Base-by-base conservation (phyloP, 345 rosid species). In the Lepidium aucheri region DNA sequence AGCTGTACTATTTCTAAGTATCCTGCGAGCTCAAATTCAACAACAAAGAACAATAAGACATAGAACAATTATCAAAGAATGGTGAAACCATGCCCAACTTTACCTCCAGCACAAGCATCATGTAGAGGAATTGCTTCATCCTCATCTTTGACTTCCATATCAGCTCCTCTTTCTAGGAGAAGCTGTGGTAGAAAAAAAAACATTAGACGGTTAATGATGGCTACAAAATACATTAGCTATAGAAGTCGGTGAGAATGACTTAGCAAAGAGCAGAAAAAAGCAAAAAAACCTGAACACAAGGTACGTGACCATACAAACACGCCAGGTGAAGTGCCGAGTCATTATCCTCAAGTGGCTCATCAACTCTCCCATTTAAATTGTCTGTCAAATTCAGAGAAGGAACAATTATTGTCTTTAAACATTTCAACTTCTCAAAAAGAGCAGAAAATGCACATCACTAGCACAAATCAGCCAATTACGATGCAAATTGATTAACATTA, bases 41-140 rank as follows among this genome's bases (percentile, higher is more conserved):
- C 4, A 34, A 49, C 7, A 41, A 42, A 42, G n/a, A 20, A 33
- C 24, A 11, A 56, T 11, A 30, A 49, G 57, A 22, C 28, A 69
- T 2, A 53, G 2, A 52, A 7, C 9, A 56, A 33, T 13, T 34
- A 53, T 5, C 39, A 16, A 43, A 8, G 15, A 60, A 55, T 18
- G 9, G 55, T 16, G 9, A 51, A 10, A 6, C 20, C 8, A 67
- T 12, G 14, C 64, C 38, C 8, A 14, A 6, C 0, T 74, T 74
- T 69, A 93, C 97, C 97, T 76, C 94, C 88, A 0, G 96, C 95
- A 79, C 89, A 88, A 53, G 95, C 96, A 84, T 90, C 99, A 60
- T 94, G 99, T 54, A 94, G 61, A 70, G 99, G 97, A 75, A 94
- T 66, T 1, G 95, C 97, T 39, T 96, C 99, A 9, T 94, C 97